phyloP scores from a whole-genome alignment of 768 basidiomycete species.

The Lactarius pseudohatsudake region DNA sequence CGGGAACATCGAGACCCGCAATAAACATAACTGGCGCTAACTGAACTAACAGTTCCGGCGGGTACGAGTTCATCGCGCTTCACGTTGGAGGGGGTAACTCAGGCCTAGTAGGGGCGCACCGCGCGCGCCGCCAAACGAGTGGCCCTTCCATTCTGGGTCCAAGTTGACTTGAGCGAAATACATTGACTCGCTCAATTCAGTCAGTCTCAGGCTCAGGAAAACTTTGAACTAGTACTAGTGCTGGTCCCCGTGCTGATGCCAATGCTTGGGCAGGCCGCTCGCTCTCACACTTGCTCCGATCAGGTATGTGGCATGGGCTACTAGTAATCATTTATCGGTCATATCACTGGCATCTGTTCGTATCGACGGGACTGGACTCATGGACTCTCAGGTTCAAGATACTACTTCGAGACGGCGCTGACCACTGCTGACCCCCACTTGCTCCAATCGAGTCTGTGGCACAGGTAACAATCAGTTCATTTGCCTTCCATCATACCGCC shows the following conservation, averaged over 20 bases:
- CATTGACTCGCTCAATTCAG: neutral
- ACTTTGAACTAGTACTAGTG: neutral
- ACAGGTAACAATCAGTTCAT: too few species aligned
- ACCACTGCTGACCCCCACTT: too few species aligned
- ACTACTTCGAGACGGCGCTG: neutral
- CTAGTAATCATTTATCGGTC: too few species aligned
- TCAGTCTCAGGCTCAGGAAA: neutral
- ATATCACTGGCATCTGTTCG: neutral
- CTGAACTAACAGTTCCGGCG: constrained; percentile 84
- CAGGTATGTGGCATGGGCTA: too few species aligned
- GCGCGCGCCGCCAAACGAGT: neutral
- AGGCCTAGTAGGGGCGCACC: neutral
- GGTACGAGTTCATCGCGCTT: constrained; percentile 83
- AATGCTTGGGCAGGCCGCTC: neutral
- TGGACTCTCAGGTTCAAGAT: neutral
- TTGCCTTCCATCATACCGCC: neutral
- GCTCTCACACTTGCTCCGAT: neutral
- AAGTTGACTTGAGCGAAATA: neutral
- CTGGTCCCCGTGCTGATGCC: neutral
- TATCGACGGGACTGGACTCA: neutral
- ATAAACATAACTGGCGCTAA: constrained; percentile 94
- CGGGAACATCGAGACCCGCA: constrained; percentile 65
- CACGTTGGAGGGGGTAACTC: neutral
- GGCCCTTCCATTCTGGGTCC: neutral
- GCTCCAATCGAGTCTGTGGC: too few species aligned